Base-by-base conservation (phyloP, 2,329 filamentous ascomycete genomes). In the Escovopsis weberi region DNA sequence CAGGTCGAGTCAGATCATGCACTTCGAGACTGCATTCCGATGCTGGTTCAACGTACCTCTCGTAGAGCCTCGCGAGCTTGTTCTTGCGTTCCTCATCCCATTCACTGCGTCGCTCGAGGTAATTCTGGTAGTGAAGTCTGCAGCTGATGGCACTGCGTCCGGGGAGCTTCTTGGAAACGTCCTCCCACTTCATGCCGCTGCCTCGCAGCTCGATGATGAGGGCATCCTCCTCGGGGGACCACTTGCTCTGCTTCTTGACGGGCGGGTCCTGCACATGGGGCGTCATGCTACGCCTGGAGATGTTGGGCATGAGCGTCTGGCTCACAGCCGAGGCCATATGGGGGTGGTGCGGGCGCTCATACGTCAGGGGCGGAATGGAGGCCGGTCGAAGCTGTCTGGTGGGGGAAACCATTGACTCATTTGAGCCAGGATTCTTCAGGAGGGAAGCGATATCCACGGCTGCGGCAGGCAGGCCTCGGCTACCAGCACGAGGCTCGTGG, bases 61-160 rank as follows among this genome's bases (percentile, higher is more conserved):
- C 88, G 61, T 96, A 96, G 37, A 96, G 73, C 54, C 88, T 75
- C 33, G 89, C 89, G 40, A 96, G 78, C 66, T 94, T 95, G 65
- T 95, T 94, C 67, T 95, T 96, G 59, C 86, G 83, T 61, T 96
- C 89, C 57, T 96, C 91, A 55, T 95, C 87, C 88, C 89, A 96
- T 59, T 94, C 86, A 54, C 85, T 87, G 44, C 87, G 75, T 55
- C 87, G 76, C 62, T 98, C 91, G 42, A 95, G 75, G 59, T 96
- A 96, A 60, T 98, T 98, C 56, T 96, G 89, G 61, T 95, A 96
- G 57, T 94, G 87, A 41, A 96, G 71, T 37, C 89, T 80, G 62
- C 89, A 96, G 53, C 87, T 94, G 55, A 95, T 95, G 44, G 87
- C 82, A 62, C 87, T 95, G 53, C 91, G 78, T 48, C 89, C 89